Evolutionary conservation across 306 rosid genomes (phyloP).

Genomic region (Chamaecrista fasciculata): DNA sequence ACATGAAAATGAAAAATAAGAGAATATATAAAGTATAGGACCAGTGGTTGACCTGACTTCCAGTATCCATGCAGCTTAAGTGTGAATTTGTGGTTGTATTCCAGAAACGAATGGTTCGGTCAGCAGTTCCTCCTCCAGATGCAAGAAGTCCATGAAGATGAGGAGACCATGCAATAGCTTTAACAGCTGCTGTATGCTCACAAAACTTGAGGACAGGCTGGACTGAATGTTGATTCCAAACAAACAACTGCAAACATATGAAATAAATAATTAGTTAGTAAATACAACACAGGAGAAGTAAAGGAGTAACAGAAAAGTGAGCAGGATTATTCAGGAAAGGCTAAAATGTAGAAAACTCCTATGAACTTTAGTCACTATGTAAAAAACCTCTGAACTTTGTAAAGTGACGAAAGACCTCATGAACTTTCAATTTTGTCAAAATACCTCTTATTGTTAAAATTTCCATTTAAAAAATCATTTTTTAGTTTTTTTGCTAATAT

Average conservation of each 20-base stretch:
- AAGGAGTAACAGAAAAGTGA: conserved; percentile 21
- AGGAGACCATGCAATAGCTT: conserved; percentile 99
- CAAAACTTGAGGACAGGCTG: conserved; percentile 93
- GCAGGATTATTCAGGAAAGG: conserved; percentile 17
- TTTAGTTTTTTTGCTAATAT: too few species aligned
- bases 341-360: too few species aligned
- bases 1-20: background rate
- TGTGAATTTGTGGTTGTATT: conserved; percentile 94
- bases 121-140: conserved; percentile 99
- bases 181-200: conserved; percentile 98
- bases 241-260: conserved; percentile 61
- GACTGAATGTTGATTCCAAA: conserved; percentile 96
- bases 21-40: conserved; percentile 2
- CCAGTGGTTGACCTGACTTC: conserved; percentile 81
- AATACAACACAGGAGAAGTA: conserved; percentile 14
- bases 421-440: too few species aligned
- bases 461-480: too few species aligned
- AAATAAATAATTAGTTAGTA: conserved; percentile 24
- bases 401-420: too few species aligned
- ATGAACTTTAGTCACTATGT: too few species aligned
- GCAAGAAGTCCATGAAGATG: conserved; percentile 99
- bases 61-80: conserved; percentile 93
- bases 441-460: too few species aligned
- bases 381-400: too few species aligned
- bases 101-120: conserved; percentile 96